Percentiles rank a stretch among this genome's conserved stretches.
Conservation (phyloP, 257 asterid species). For the Scutellaria galericulata region DNA sequence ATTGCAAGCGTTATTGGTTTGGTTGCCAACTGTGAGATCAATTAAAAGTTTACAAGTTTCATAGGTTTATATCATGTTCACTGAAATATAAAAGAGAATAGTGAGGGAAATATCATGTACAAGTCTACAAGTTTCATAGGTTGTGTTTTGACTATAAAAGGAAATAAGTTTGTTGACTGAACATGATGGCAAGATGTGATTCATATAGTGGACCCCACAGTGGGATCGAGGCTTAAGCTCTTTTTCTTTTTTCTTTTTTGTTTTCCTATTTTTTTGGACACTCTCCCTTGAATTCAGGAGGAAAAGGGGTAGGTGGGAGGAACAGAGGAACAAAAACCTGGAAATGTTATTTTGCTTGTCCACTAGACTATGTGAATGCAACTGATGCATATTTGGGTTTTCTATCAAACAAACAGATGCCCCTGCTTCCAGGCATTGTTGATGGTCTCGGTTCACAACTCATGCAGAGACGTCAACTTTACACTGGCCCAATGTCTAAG, state of each 20-base stretch:
- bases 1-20: constrained; percentile 21
- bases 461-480: constrained; percentile 77
- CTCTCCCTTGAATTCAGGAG: background rate
- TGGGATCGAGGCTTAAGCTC: background rate
- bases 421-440: constrained; percentile 59
- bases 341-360: constrained; percentile 5
- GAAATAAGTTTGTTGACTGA: background rate
- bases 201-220: background rate
- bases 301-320: constrained; percentile 14
- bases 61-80: constrained; percentile 10
- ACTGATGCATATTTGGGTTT: constrained; percentile 31
- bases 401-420: constrained; percentile 50
- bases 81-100: background rate
- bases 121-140: too few species aligned
- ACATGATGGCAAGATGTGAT: background rate
- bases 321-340: constrained; percentile 3
- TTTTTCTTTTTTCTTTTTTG: background rate
- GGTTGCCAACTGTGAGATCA: constrained; percentile 1
- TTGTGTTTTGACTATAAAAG: too few species aligned
- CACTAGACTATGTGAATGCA: constrained; percentile 6
- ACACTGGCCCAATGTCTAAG: constrained; percentile 82
- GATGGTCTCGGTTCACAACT: constrained; percentile 75
- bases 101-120: too few species aligned
- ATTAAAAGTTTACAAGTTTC: background rate
- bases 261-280: background rate